Conservation (phyloP, 805 yeast species). For the Phaffomyces thermotolerans region DNA sequence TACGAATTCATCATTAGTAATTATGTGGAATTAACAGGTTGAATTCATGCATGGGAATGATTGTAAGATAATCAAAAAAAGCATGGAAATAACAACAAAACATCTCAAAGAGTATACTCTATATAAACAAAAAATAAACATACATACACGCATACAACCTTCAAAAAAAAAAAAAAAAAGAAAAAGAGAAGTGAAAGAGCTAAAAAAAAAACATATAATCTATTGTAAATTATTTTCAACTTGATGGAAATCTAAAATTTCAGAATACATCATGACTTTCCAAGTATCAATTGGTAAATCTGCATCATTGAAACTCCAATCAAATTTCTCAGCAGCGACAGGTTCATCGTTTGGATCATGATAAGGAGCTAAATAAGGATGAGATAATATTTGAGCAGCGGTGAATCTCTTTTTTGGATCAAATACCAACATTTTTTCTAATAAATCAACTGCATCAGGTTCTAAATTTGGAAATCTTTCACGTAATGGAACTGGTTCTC, state of each 20-base stretch:
- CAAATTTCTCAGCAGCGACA: conserved; percentile 83
- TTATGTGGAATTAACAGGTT: too few relatives aligned
- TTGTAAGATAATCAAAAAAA: too few relatives aligned
- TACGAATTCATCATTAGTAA: too few relatives aligned
- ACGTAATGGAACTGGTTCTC: conserved; percentile 84
- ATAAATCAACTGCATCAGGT: conserved; percentile 80
- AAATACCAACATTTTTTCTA: conserved; percentile 86
- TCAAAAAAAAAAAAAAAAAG: too few relatives aligned
- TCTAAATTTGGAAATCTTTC: conserved; percentile 76
- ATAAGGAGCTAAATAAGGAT: conserved; percentile 88
- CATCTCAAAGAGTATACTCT: too few relatives aligned
- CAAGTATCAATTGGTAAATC: conserved; percentile 96
- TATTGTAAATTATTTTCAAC: conserved; percentile 29
- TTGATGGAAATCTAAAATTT: conserved; percentile 92
- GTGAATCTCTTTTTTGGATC: conserved; percentile 93
- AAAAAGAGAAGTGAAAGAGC: neutral
- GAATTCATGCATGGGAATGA: too few relatives aligned
- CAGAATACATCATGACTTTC: conserved; percentile 99
- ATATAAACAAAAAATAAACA: neutral
- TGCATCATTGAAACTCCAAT: conserved; percentile 98
- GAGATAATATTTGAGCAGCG: conserved; percentile 83
- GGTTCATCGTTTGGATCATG: conserved; percentile 99
- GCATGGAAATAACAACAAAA: too few relatives aligned
- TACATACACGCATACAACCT: neutral
- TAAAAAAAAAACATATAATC: neutral